phyloP scores from a whole-genome alignment of 805 yeast genomes.

The Brettanomyces custersianus region DNA sequence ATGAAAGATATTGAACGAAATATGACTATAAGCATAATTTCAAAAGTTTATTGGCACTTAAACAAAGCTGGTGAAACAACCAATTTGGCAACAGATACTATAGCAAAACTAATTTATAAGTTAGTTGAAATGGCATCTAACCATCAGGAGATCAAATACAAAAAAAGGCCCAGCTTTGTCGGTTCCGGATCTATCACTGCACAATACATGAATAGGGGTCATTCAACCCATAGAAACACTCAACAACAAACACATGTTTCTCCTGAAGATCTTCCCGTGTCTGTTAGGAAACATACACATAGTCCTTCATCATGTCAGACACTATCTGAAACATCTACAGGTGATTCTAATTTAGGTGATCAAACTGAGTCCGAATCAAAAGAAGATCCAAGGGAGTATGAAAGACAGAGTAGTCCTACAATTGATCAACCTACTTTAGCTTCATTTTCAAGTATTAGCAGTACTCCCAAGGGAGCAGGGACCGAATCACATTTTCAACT shows the following conservation, averaged over 20 bases:
- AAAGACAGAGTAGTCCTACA: not conserved
- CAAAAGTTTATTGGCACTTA: constrained; percentile 50
- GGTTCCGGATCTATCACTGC: constrained; percentile 10
- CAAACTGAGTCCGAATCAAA: not conserved
- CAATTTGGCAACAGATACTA: constrained; percentile 53
- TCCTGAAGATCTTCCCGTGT: constrained; percentile 12
- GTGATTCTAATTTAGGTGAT: not conserved
- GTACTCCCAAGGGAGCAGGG: not conserved
- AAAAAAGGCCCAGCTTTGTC: constrained; percentile 7
- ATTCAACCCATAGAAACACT: constrained; percentile 5
- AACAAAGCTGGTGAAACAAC: constrained; percentile 46
- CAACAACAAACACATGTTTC: constrained; percentile 19
- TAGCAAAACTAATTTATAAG: constrained; percentile 44
- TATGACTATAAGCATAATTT: constrained; percentile 35
- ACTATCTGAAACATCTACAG: not conserved
- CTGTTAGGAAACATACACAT: not conserved
- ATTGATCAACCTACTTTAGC: not conserved
- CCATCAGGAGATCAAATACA: constrained; percentile 10
- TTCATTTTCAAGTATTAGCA: not conserved
- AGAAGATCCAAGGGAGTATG: not conserved
- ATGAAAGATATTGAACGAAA: constrained; percentile 32
- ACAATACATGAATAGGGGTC: constrained; percentile 4
- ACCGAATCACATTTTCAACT: constrained; percentile 10
- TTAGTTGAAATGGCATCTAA: constrained; percentile 37
- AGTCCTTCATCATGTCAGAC: too few species aligned